phyloP scores from a whole-genome alignment of 2,329 filamentous ascomycete species.

The Ophiostoma populinum region DNA sequence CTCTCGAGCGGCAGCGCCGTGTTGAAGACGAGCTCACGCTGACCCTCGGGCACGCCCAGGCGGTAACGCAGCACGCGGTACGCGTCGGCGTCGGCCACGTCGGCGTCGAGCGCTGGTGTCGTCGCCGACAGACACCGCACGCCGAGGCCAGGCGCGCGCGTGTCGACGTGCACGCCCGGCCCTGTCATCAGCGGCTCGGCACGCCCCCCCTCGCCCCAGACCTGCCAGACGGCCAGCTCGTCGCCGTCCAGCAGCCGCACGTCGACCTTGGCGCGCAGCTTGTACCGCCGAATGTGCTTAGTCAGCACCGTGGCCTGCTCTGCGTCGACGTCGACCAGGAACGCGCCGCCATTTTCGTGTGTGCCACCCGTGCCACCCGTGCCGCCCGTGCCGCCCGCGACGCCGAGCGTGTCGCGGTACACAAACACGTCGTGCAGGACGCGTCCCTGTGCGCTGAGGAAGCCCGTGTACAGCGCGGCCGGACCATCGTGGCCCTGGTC shows the following conservation, averaged over 20 bases:
- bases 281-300: constrained; percentile 69
- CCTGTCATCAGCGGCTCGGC: not conserved
- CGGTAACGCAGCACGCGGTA: constrained; percentile 69
- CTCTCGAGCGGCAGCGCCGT: constrained; percentile 68
- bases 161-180: constrained; percentile 28
- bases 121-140: constrained; percentile 24
- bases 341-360: constrained; percentile 24
- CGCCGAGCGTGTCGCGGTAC: constrained; percentile 41
- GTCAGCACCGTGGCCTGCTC: constrained; percentile 42
- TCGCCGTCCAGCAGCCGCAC: constrained; percentile 46
- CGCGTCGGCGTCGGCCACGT: constrained; percentile 24
- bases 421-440: constrained; percentile 83
- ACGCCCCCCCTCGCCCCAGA: constrained; percentile 37
- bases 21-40: constrained; percentile 55
- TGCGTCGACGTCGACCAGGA: constrained; percentile 71
- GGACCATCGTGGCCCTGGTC: constrained; percentile 10
- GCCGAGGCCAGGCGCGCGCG: constrained; percentile 38
- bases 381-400: constrained; percentile 10
- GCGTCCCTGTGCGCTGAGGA: constrained; percentile 71
- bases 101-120: constrained; percentile 1
- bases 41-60: constrained; percentile 70
- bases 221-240: constrained; percentile 53
- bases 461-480: constrained; percentile 57
- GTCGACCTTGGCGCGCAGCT: constrained; percentile 62
- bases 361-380: not conserved